These are phyloP conservation scores for Mycena vulgaris DNA, from an alignment of 768 basidiomycete species.

Conservation along the genomic window DNA sequence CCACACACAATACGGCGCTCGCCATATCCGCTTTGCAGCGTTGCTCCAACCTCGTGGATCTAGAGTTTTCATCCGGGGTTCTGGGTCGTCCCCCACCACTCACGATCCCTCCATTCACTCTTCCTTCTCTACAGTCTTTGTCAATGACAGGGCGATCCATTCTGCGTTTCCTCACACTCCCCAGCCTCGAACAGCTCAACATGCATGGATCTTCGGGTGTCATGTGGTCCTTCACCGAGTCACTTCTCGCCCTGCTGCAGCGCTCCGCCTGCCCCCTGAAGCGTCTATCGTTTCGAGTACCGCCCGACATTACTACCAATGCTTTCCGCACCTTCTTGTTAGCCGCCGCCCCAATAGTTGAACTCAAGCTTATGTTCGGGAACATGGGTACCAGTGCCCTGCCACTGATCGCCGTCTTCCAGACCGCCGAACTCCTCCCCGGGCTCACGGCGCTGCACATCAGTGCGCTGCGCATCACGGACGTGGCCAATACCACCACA, in stretches of 20 bases:
- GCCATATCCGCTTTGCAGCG: not conserved
- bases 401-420: conserved; percentile 2
- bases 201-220: not conserved
- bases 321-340: not conserved
- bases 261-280: conserved; percentile 7
- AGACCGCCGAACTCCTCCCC: not conserved
- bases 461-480: too few species aligned
- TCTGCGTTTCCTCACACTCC: not conserved
- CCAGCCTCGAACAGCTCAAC: not conserved
- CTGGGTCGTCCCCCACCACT: not conserved
- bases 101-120: not conserved
- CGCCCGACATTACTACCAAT: not conserved
- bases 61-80: not conserved
- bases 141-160: not conserved
- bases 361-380: not conserved
- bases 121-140: too few species aligned
- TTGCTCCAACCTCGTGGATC: not conserved
- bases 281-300: not conserved
- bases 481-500: not conserved
- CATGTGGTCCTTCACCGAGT: not conserved
- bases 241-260: not conserved
- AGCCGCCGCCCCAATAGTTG: not conserved
- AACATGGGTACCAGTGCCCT: too few species aligned
- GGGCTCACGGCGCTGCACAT: not conserved
- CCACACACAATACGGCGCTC: not conserved